Base-by-base conservation (phyloP, 495 filamentous ascomycete species). In the Staphylotrichum longicolle region DNA sequence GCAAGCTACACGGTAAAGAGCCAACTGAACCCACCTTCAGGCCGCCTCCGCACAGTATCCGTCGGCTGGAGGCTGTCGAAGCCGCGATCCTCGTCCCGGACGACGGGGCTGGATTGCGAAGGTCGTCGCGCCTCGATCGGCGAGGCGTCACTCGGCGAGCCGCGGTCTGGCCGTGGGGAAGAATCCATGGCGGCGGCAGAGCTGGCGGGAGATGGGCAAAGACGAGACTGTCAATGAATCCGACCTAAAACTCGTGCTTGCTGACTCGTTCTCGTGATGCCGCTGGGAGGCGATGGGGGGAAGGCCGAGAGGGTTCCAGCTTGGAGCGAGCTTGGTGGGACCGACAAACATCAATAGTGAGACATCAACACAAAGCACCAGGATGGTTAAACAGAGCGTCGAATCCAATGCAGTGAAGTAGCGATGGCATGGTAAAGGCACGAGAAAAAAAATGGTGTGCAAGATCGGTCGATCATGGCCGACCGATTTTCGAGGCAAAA, bases 21-120 rank as follows among this genome's bases (percentile, higher is more conserved):
- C 41, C 41, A 20, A 27, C 40, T 39, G 51, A 40, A 73, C 78
- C 64, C 61, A 80, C 79, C 78, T 58, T 78, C 79, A 49, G 76
- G 70, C 65, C 75, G 69, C 60, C 78, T 77, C 60, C 80, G 74
- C 61, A 80, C 69, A 20, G 78, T 80, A 55, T 82, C 82, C 5
- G 75, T 75, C 30, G 78, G 78, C 63, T 78, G 79, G 44, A 72
- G 72, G 63, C 68, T 77, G 56, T 80, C 77, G 14, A 71, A 65
- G 11, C 63, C 47, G n/a, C 60, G 57, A 20, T 76, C 72, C 47
- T 77, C 74, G 62, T 66, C 66, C n/a, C 63, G 63, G 15, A 66
- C 54, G 42, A 68, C 54, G 57, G 64, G 50, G 35, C 68, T 64
- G 54, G 64, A 66, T 57, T 71, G 67, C 32, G 63, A 62, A 11